phyloP scores from a whole-genome alignment of 2,329 filamentous ascomycete species.

The Aureobasidium pullulans region DNA sequence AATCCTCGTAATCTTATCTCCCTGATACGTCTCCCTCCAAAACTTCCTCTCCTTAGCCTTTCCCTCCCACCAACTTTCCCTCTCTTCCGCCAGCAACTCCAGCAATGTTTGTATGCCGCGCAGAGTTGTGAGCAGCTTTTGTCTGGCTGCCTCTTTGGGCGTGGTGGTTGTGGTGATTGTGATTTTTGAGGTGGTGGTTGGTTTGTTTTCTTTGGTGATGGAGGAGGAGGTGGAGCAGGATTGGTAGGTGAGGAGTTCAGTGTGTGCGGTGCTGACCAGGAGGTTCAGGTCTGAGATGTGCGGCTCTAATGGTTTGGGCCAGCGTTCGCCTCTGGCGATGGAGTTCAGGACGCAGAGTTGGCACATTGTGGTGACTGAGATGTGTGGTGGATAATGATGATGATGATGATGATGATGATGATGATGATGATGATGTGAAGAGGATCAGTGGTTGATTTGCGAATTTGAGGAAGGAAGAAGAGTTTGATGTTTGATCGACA shows the following conservation, averaged over 20 bases:
- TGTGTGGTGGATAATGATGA: background rate
- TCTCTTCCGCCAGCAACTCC: background rate
- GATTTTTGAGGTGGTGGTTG: background rate
- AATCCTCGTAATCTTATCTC: background rate
- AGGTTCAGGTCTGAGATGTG: background rate
- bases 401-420: background rate
- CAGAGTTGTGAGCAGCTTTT: background rate
- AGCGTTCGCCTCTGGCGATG: background rate
- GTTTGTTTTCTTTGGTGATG: background rate
- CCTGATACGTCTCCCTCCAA: background rate
- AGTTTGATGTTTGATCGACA: too few relatives aligned
- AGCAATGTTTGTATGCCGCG: background rate
- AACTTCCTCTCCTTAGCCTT: background rate
- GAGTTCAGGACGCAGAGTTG: constrained; percentile 4
- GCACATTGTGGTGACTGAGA: background rate
- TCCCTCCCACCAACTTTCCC: background rate
- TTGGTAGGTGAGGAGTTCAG: background rate
- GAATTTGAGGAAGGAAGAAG: background rate
- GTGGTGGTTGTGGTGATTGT: background rate
- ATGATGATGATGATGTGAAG: background rate
- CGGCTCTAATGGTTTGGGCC: background rate
- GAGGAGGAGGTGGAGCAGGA: background rate
- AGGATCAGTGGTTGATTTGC: background rate
- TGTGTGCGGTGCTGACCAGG: background rate
- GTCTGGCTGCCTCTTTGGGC: background rate